phyloP scores from a whole-genome alignment of 2,329 filamentous ascomycete species.

The Fusarium anguioides region DNA sequence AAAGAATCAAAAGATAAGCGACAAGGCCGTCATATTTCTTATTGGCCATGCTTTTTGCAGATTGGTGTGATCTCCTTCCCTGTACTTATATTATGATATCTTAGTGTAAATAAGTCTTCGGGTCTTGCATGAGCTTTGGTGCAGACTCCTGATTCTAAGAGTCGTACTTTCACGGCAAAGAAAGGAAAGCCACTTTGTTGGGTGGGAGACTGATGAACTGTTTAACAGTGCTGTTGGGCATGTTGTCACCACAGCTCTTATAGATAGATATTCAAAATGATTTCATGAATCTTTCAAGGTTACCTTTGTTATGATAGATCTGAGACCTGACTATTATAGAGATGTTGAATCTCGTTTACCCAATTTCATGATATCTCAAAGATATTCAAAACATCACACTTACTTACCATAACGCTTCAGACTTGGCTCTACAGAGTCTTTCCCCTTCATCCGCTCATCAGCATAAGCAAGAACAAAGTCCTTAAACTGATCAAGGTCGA shows the following conservation, averaged over 20 bases:
- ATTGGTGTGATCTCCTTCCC: neutral
- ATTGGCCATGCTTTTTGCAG: neutral
- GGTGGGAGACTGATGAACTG: neutral
- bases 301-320: too few relatives aligned
- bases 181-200: conserved; percentile 4
- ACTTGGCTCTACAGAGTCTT: conserved; percentile 22
- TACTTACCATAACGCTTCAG: conserved; percentile 1
- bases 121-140: neutral
- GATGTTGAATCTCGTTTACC: too few relatives aligned
- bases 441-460: conserved; percentile 42
- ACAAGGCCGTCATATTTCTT: neutral
- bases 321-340: too few relatives aligned
- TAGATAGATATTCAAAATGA: too few relatives aligned
- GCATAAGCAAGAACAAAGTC: conserved; percentile 45
- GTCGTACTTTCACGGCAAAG: neutral
- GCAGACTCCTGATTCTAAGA: neutral
- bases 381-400: neutral
- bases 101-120: neutral
- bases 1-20: neutral
- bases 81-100: neutral
- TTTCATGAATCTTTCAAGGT: too few relatives aligned
- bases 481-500: conserved; percentile 44
- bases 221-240: neutral
- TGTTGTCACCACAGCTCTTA: neutral
- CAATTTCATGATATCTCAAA: too few relatives aligned